phyloP scores from a whole-genome alignment of 306 rosid genomes.

The Macrotyloma uniflorum region DNA sequence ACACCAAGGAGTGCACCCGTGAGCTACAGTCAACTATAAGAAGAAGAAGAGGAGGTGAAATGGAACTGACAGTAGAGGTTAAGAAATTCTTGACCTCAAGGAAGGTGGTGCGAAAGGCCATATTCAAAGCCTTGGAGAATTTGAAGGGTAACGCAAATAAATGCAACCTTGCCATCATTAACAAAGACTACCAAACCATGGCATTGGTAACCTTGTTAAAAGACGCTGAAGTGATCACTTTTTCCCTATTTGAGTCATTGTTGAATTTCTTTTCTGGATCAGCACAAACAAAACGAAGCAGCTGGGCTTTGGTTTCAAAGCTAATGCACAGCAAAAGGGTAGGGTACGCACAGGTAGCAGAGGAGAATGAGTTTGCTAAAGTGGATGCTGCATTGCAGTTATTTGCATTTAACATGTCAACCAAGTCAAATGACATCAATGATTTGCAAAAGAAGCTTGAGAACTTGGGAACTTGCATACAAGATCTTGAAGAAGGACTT shows the following conservation, averaged over 20 bases:
- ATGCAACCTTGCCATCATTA: not conserved
- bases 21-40: constrained; percentile 40
- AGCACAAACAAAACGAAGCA: constrained; percentile 32
- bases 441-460: constrained; percentile 31
- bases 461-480: constrained; percentile 27
- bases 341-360: constrained; percentile 19
- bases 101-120: constrained; percentile 41
- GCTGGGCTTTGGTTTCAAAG: constrained; percentile 42
- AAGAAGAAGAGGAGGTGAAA: constrained; percentile 37
- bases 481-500: constrained; percentile 46
- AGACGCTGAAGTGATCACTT: constrained; percentile 37
- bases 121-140: constrained; percentile 40
- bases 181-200: constrained; percentile 31
- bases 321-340: constrained; percentile 32
- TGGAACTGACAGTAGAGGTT: constrained; percentile 31
- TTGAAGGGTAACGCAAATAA: constrained; percentile 38
- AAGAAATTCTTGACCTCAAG: constrained; percentile 46
- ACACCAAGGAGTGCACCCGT: constrained; percentile 41
- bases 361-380: constrained; percentile 39
- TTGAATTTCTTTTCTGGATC: constrained; percentile 44
- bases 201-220: constrained; percentile 34
- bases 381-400: constrained; percentile 36
- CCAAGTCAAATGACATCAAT: constrained; percentile 22
- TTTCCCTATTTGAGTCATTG: constrained; percentile 40
- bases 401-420: constrained; percentile 7